These are phyloP conservation scores for Monosporozyma solicola DNA, from an alignment of 805 yeast genomes.

Conservation along the genomic window DNA sequence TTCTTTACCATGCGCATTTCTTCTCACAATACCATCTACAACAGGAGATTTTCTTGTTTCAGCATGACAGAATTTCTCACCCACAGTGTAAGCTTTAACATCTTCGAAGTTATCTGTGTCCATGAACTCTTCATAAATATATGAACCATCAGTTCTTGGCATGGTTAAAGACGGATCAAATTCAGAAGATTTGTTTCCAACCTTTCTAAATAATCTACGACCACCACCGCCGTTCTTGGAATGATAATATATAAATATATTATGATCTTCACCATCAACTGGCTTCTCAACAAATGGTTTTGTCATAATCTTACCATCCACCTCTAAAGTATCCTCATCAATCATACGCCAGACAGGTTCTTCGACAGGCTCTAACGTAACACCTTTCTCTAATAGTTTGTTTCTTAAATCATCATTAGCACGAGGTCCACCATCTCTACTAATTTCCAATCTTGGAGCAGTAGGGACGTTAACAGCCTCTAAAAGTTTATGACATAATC, in stretches of 20 bases:
- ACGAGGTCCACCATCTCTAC: slow-evolving; percentile 95
- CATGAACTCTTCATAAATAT: slow-evolving; percentile 88
- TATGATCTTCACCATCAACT: slow-evolving; percentile 98
- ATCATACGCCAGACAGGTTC: slow-evolving; percentile 84
- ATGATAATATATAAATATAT: slow-evolving; percentile 86
- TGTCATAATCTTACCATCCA: slow-evolving; percentile 58
- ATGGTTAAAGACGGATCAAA: slow-evolving; percentile 68
- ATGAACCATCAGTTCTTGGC: slow-evolving; percentile 88
- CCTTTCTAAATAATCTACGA: slow-evolving; percentile 83
- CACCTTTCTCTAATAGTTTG: slow-evolving; percentile 54
- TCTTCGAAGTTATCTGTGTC: slow-evolving; percentile 98
- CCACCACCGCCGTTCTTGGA: slow-evolving; percentile 95
- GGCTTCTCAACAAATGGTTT: slow-evolving; percentile 98
- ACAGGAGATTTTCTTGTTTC: slow-evolving; percentile 98
- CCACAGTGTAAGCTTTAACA: slow-evolving; percentile 97
- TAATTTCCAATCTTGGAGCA: slow-evolving; percentile 78
- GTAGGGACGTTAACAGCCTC: slow-evolving; percentile 83
- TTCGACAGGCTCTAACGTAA: slow-evolving; percentile 34
- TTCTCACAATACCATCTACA: slow-evolving; percentile 96
- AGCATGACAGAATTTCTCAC: slow-evolving; percentile 86
- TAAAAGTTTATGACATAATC: slow-evolving; percentile 71
- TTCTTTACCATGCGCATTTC: slow-evolving; percentile 97
- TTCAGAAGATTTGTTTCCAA: slow-evolving; percentile 94
- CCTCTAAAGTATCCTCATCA: slow-evolving; percentile 74
- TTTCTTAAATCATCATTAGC: slow-evolving; percentile 58